Conservation (phyloP, 1,284 basidiomycete species). For the Rhodotorula mucilaginosa region DNA sequence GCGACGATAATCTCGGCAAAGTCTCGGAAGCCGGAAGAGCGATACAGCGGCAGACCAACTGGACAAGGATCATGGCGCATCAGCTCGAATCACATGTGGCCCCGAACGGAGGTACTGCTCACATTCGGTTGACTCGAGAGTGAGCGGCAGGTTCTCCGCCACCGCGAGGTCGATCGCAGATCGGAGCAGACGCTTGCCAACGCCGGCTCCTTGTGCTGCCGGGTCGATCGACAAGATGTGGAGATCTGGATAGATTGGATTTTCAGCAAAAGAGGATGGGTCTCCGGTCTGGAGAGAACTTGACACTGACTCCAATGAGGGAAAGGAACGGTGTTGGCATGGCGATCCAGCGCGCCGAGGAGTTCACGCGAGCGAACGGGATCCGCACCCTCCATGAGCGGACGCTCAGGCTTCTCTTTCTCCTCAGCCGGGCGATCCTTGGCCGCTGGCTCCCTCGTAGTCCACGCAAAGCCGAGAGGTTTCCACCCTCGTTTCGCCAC, state of each 20-base stretch:
- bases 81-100: background rate
- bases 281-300: background rate
- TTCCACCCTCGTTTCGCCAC: constrained; percentile 11
- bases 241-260: background rate
- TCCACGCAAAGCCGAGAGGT: constrained; percentile 11
- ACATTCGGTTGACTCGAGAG: constrained; percentile 14
- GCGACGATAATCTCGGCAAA: constrained; percentile 3
- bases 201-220: constrained; percentile 4
- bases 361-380: background rate
- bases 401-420: background rate
- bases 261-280: background rate
- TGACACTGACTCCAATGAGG: constrained; percentile 13
- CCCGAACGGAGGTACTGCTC: background rate
- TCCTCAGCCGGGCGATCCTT: background rate
- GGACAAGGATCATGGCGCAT: background rate
- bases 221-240: constrained; percentile 9
- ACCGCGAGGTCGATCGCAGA: background rate
- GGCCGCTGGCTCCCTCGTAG: background rate
- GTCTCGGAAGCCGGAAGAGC: background rate
- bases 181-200: constrained; percentile 3
- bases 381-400: constrained; percentile 2
- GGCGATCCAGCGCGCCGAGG: background rate
- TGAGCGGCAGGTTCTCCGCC: background rate
- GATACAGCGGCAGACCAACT: constrained; percentile 11
- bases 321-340: background rate